phyloP scores from a whole-genome alignment of 805 yeast genomes.

The Schwanniomyces sp. region DNA sequence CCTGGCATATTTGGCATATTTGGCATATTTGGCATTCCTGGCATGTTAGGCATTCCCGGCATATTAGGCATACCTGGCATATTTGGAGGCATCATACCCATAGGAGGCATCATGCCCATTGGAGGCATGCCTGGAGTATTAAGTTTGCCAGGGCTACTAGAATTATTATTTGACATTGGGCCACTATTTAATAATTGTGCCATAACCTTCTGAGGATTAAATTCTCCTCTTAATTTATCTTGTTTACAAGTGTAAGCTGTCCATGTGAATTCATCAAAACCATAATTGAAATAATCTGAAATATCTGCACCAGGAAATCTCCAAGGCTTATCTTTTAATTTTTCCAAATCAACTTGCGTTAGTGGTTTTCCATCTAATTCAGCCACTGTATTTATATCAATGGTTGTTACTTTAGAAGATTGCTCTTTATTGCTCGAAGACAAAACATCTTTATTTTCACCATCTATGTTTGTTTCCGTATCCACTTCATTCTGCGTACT shows the following conservation, averaged over 20 bases:
- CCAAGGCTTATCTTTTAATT: slow-evolving; percentile 95
- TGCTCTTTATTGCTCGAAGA: slow-evolving; percentile 36
- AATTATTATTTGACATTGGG: slow-evolving; percentile 9
- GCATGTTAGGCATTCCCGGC: slow-evolving; percentile 17
- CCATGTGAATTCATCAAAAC: slow-evolving; percentile 97
- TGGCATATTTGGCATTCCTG: slow-evolving; percentile 23
- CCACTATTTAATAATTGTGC: slow-evolving; percentile 51
- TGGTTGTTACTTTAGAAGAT: slow-evolving; percentile 40
- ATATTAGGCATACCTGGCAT: slow-evolving; percentile 15
- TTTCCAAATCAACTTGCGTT: slow-evolving; percentile 76
- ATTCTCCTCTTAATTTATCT: slow-evolving; percentile 75
- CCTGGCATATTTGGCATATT: slow-evolving; percentile 23
- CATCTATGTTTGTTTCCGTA: slow-evolving; percentile 18
- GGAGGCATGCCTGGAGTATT: slow-evolving; percentile 23
- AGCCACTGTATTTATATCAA: slow-evolving; percentile 72
- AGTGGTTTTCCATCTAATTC: slow-evolving; percentile 78
- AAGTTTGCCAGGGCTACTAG: slow-evolving; percentile 15
- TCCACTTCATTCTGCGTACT: slow-evolving; percentile 31
- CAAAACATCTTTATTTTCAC: slow-evolving; percentile 18
- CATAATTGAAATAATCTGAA: slow-evolving; percentile 93
- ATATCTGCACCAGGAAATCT: slow-evolving; percentile 95
- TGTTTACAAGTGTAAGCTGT: slow-evolving; percentile 86
- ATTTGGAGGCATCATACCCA: slow-evolving; percentile 20
- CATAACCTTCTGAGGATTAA: slow-evolving; percentile 78
- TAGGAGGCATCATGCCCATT: slow-evolving; percentile 14